A percentile compares a stretch with the other conserved stretches of the same genome.
phyloP scores from a whole-genome alignment of 2,329 filamentous ascomycete species.

The Fusarium duplospermum region DNA sequence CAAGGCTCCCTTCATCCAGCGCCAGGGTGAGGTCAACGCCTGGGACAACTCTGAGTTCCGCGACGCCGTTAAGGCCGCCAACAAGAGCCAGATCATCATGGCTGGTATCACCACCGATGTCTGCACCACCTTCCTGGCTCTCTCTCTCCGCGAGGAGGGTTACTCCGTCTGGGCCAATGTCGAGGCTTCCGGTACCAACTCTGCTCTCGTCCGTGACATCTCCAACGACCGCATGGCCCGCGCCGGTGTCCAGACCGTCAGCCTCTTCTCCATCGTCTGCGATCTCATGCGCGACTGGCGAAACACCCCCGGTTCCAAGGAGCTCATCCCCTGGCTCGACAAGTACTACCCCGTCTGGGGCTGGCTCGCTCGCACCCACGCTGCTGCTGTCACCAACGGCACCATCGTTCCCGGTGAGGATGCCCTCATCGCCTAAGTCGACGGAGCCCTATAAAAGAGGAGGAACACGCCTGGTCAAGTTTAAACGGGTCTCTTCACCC shows the following conservation, averaged over 20 bases:
- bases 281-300: slow-evolving; percentile 81
- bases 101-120: slow-evolving; percentile 81
- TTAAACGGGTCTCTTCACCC: not conserved
- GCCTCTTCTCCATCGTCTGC: slow-evolving; percentile 71
- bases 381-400: slow-evolving; percentile 69
- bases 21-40: slow-evolving; percentile 79
- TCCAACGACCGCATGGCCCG: slow-evolving; percentile 75
- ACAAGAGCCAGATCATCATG: slow-evolving; percentile 77
- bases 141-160: slow-evolving; percentile 76
- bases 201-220: slow-evolving; percentile 68
- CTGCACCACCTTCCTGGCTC: slow-evolving; percentile 78
- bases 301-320: slow-evolving; percentile 60
- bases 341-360: slow-evolving; percentile 74
- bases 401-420: slow-evolving; percentile 68
- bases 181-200: slow-evolving; percentile 77
- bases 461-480: not conserved
- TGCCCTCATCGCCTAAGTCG: slow-evolving; percentile 19
- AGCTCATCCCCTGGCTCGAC: slow-evolving; percentile 74
- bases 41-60: slow-evolving; percentile 81
- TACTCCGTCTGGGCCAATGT: slow-evolving; percentile 81
- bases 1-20: slow-evolving; percentile 71
- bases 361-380: slow-evolving; percentile 70
- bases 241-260: slow-evolving; percentile 74
- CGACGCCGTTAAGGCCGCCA: slow-evolving; percentile 71
- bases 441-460: not conserved